These are phyloP conservation scores for Paramecium octaurelia DNA, from an alignment of 73 alveolate species.

Conservation along the genomic window DNA sequence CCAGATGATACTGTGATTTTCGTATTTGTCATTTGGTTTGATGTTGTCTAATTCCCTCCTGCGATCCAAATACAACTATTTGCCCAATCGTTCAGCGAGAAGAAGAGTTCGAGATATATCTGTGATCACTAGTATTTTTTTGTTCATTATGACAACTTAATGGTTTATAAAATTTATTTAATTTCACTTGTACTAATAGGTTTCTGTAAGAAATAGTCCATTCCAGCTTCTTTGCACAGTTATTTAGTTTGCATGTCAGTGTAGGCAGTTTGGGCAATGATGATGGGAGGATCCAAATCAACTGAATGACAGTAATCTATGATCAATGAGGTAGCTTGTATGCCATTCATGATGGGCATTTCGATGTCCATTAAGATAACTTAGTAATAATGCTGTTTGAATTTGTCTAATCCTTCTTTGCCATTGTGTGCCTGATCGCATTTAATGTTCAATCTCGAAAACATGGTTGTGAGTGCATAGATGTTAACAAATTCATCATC, in stretches of 20 bases:
- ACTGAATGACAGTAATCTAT: neutral
- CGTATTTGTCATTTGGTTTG: slow-evolving; percentile 5
- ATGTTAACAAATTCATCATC: slow-evolving; percentile 41
- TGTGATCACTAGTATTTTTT: neutral
- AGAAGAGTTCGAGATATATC: neutral
- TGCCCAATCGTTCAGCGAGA: slow-evolving; percentile 4
- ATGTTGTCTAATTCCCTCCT: neutral
- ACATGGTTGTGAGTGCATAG: slow-evolving; percentile 1
- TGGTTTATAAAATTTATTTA: slow-evolving; percentile 12
- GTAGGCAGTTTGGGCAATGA: neutral
- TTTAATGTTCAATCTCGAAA: neutral
- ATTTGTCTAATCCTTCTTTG: neutral
- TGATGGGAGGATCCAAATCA: neutral
- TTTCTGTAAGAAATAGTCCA: neutral
- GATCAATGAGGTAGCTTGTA: neutral
- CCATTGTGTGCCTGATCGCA: slow-evolving; percentile 11
- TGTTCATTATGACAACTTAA: neutral
- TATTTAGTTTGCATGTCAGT: neutral
- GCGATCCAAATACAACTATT: neutral
- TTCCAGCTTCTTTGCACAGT: slow-evolving; percentile 7
- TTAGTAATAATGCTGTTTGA: too few species aligned
- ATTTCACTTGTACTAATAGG: slow-evolving; percentile 6
- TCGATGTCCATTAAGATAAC: slow-evolving; percentile 7
- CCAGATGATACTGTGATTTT: neutral
- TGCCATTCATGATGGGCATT: slow-evolving; percentile 44